Percentiles rank a stretch among this genome's conserved stretches.
Conservation (phyloP, 179 eudicot species). For the Vitellaria paradoxa region DNA sequence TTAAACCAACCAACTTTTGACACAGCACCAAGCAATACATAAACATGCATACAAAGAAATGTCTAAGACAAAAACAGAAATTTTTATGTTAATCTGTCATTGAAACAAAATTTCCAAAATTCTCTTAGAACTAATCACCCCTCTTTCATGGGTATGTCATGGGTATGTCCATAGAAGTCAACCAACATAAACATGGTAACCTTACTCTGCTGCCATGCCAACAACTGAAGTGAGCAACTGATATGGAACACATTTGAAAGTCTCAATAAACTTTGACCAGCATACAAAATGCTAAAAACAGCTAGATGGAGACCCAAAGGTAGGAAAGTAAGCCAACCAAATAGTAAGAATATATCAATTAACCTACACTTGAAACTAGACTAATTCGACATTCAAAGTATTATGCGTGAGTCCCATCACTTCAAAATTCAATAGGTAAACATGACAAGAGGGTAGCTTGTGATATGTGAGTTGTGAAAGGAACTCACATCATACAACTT, state of each 20-base stretch:
- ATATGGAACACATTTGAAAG: background rate
- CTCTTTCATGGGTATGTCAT: too few species aligned
- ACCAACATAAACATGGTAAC: background rate
- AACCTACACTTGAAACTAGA: background rate
- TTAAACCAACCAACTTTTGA: background rate
- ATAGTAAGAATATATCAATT: too few species aligned
- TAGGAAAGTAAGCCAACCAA: background rate
- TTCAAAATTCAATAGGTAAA: conserved; percentile 1
- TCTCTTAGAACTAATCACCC: background rate
- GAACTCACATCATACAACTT: conserved; percentile 89
- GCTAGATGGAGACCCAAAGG: too few species aligned
- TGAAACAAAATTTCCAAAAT: background rate
- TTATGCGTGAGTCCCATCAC: conserved; percentile 2
- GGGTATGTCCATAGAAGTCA: background rate
- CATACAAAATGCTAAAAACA: background rate
- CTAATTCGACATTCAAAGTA: background rate
- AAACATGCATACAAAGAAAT: too few species aligned
- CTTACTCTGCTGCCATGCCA: background rate
- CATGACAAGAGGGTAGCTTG: background rate
- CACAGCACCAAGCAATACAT: background rate
- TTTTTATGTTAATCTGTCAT: background rate
- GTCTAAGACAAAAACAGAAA: background rate
- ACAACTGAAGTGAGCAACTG: background rate
- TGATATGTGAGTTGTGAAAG: background rate
- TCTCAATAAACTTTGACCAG: background rate